Conservation (phyloP, 805 yeast species). For the Myxozyma neglecta region DNA sequence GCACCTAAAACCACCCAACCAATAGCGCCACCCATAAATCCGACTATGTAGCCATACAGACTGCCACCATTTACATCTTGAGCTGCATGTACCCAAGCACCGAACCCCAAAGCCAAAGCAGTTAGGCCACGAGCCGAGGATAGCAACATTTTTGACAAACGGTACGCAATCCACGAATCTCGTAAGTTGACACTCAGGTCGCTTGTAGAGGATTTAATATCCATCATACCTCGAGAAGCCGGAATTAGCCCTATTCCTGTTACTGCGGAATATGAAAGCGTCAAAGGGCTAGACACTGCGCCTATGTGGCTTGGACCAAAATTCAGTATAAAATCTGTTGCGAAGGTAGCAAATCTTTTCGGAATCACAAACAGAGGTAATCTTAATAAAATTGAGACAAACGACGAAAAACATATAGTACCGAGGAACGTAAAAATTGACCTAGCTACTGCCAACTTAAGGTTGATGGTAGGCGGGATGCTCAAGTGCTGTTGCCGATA, state of each 20-base stretch:
- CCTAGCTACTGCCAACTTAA: conserved; percentile 35
- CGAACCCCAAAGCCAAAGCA: conserved; percentile 42
- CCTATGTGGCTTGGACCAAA: conserved; percentile 38
- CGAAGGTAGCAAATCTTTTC: conserved; percentile 30
- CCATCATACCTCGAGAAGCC: conserved; percentile 38
- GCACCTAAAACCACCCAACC: conserved; percentile 49
- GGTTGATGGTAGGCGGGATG: conserved; percentile 29
- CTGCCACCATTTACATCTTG: conserved; percentile 39
- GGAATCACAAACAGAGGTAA: conserved; percentile 44
- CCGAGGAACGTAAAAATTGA: conserved; percentile 41
- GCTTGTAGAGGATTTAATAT: conserved; percentile 25
- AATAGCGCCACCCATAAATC: conserved; percentile 43
- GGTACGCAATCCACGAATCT: conserved; percentile 40
- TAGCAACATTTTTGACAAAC: conserved; percentile 43
- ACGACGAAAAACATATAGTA: conserved; percentile 40
- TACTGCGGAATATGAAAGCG: conserved; percentile 43
- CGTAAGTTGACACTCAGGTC: conserved; percentile 24
- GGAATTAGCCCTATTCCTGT: conserved; percentile 39
- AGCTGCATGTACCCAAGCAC: conserved; percentile 46
- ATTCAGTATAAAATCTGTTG: conserved; percentile 35
- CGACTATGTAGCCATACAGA: conserved; percentile 45
- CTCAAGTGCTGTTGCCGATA: conserved; percentile 34
- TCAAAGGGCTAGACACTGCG: conserved; percentile 41
- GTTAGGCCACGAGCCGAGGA: conserved; percentile 42
- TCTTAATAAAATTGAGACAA: conserved; percentile 39